Conservation (phyloP, 305 asterid species). For the Solanum hybrid region DNA sequence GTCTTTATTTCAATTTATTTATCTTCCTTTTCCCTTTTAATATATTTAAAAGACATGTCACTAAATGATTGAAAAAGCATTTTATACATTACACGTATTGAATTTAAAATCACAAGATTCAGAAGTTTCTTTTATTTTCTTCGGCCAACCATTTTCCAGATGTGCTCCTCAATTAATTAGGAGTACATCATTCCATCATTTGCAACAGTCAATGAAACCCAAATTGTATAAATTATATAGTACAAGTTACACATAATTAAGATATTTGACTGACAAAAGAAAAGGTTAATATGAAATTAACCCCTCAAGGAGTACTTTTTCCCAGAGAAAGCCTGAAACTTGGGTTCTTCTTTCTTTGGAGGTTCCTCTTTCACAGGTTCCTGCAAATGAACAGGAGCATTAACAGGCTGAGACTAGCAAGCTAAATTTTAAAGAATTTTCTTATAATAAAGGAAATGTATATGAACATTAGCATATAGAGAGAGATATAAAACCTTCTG, state of each 20-base stretch:
- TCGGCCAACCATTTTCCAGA: neutral
- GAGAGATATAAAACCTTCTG: slow-evolving; percentile 35
- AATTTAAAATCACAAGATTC: neutral
- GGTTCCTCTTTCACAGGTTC: slow-evolving; percentile 69
- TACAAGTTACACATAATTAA: neutral
- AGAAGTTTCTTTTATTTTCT: neutral
- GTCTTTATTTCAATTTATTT: neutral
- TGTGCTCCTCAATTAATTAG: neutral
- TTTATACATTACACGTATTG: neutral
- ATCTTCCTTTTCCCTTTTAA: neutral
- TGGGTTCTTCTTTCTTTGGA: slow-evolving; percentile 67
- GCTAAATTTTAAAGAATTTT: neutral
- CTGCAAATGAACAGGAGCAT: slow-evolving; percentile 20
- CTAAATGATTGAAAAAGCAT: neutral
- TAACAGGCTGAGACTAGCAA: neutral
- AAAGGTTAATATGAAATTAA: neutral
- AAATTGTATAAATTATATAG: neutral
- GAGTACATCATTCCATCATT: neutral
- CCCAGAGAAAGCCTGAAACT: slow-evolving; percentile 85
- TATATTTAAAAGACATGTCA: neutral
- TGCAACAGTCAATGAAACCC: neutral
- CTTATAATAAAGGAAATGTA: neutral
- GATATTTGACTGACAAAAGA: neutral
- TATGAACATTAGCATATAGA: neutral
- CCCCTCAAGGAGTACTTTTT: slow-evolving; percentile 82